phyloP scores from a whole-genome alignment of 257 asterid genomes.

The Ocimum tenuiflorum region DNA sequence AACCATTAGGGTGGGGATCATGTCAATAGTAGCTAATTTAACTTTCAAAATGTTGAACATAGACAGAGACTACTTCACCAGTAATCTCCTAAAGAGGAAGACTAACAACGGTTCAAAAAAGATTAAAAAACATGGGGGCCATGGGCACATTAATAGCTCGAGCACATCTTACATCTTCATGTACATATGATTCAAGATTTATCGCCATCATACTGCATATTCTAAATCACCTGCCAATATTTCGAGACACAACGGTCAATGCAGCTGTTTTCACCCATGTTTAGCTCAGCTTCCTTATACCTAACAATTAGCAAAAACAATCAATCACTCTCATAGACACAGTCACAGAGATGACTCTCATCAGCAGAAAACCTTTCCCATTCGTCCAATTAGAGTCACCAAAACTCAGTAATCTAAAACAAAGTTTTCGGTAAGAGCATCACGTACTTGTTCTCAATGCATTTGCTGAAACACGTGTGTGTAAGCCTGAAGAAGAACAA shows the following conservation, averaged over 20 bases:
- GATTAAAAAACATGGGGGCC: neutral
- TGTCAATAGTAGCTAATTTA: too few species aligned
- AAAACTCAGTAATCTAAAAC: neutral
- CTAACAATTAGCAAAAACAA: slow-evolving; percentile 25
- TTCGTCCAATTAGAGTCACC: too few species aligned
- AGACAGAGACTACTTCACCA: neutral
- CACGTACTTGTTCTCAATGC: slow-evolving; percentile 68
- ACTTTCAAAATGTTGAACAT: neutral
- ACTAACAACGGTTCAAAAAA: neutral
- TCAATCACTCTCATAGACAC: too few species aligned
- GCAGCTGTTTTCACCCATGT: slow-evolving; percentile 90
- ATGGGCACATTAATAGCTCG: neutral
- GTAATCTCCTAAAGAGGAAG: slow-evolving; percentile 1
- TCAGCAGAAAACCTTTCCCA: neutral
- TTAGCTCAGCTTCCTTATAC: slow-evolving; percentile 82
- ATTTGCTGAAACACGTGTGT: slow-evolving; percentile 69
- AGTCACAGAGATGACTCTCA: too few species aligned
- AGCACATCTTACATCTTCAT: neutral
- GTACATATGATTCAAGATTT: neutral
- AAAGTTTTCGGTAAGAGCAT: neutral
- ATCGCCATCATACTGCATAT: neutral
- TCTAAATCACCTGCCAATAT: slow-evolving; percentile 45
- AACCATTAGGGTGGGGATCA: too few species aligned
- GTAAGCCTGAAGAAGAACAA: slow-evolving; percentile 58
- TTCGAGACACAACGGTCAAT: slow-evolving; percentile 88